Evolutionary conservation across 2,329 filamentous ascomycete species (phyloP).

Genomic region (Anisogramma anomala): DNA sequence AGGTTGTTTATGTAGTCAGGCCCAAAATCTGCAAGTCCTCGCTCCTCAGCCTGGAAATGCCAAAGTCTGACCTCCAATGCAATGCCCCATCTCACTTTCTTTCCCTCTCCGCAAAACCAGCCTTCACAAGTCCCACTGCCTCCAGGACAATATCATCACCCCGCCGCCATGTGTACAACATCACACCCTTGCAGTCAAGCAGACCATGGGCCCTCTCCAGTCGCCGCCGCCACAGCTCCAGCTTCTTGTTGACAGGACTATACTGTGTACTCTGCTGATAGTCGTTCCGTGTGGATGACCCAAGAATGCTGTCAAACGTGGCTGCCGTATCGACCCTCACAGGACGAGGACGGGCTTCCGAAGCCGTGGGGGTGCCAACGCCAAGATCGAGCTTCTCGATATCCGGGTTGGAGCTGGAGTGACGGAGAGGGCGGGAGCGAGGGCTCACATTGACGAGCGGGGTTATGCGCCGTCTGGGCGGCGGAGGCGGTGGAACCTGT

Average conservation of each 20-base stretch:
- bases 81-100: conserved; percentile 7
- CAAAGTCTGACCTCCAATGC: not conserved
- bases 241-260: conserved; percentile 46
- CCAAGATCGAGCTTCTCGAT: conserved; percentile 25
- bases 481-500: conserved; percentile 32
- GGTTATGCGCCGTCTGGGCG: conserved; percentile 34
- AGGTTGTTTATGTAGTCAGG: not conserved
- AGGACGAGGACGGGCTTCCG: conserved; percentile 10
- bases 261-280: conserved; percentile 13
- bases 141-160: conserved; percentile 59
- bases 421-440: conserved; percentile 21
- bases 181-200: conserved; percentile 53
- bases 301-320: conserved; percentile 12
- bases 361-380: conserved; percentile 17
- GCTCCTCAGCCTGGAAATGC: not conserved
- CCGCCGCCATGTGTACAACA: conserved; percentile 60
- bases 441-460: conserved; percentile 26
- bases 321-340: conserved; percentile 8
- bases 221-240: conserved; percentile 60
- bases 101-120: conserved; percentile 34
- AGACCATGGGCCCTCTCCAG: conserved; percentile 51
- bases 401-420: conserved; percentile 27
- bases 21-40: not conserved
- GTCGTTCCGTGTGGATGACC: conserved; percentile 16
- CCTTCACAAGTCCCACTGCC: conserved; percentile 52